Percentiles rank a stretch among this genome's conserved stretches.
These are phyloP conservation scores for Hypoxylon rickii DNA, from an alignment of 495 filamentous ascomycete genomes.

Conservation along the genomic window DNA sequence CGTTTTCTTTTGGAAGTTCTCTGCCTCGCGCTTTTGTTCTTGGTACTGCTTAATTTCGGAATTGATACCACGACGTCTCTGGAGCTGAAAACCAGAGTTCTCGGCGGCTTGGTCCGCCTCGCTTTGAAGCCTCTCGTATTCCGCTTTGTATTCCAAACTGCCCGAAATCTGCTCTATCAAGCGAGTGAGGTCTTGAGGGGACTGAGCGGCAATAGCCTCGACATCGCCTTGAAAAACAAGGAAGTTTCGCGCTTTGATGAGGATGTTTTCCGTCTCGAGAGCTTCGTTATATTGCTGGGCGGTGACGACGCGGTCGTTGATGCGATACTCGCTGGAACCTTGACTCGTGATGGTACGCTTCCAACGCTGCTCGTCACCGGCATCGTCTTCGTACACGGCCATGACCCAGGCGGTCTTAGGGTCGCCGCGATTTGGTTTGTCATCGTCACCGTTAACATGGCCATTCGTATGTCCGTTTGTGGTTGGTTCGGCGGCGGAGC, in stretches of 20 bases:
- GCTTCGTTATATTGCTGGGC: constrained; percentile 93
- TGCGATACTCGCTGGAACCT: constrained; percentile 92
- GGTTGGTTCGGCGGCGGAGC: constrained; percentile 64
- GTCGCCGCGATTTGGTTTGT: constrained; percentile 64
- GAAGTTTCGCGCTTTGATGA: constrained; percentile 98
- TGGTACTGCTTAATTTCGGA: constrained; percentile 97
- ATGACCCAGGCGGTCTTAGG: constrained; percentile 97
- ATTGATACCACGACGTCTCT: constrained; percentile 90
- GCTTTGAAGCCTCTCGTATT: constrained; percentile 86
- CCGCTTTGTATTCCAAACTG: constrained; percentile 91
- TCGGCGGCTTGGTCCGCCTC: constrained; percentile 87
- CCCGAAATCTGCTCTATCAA: constrained; percentile 98
- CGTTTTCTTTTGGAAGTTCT: constrained; percentile 84
- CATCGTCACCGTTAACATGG: constrained; percentile 58
- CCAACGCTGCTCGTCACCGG: constrained; percentile 93
- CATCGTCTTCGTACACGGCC: constrained; percentile 98
- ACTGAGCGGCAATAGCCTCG: constrained; percentile 95
- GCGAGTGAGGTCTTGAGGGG: constrained; percentile 89
- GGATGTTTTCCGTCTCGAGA: constrained; percentile 90
- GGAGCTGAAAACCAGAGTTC: constrained; percentile 82
- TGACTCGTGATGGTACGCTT: constrained; percentile 88
- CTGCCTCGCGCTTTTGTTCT: constrained; percentile 95
- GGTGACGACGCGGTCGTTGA: constrained; percentile 88
- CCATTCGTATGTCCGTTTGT: constrained; percentile 61
- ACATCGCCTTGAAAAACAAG: constrained; percentile 98